phyloP scores from a whole-genome alignment of 148 eudicot species.

The Chenopodium suecicum region DNA sequence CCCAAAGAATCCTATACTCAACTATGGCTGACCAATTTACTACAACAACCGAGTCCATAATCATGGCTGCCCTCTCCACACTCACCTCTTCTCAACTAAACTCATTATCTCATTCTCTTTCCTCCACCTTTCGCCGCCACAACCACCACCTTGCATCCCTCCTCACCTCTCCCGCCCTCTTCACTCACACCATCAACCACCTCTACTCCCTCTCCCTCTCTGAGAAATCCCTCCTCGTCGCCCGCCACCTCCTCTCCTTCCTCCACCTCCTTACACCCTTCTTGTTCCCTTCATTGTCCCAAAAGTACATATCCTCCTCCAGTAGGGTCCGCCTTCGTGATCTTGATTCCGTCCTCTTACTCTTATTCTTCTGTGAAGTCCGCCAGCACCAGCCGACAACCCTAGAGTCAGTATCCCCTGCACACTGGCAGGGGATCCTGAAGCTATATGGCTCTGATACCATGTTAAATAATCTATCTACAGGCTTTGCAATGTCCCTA shows the following conservation, averaged over 20 bases:
- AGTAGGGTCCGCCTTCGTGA: slow-evolving; percentile 39
- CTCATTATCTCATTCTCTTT: slow-evolving; percentile 42
- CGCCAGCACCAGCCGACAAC: slow-evolving; percentile 33
- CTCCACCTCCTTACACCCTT: slow-evolving; percentile 37
- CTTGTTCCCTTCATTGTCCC: slow-evolving; percentile 18
- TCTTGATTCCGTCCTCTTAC: slow-evolving; percentile 53
- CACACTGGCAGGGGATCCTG: slow-evolving; percentile 35
- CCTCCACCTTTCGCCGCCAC: slow-evolving; percentile 55
- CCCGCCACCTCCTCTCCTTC: slow-evolving; percentile 54
- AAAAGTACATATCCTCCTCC: slow-evolving; percentile 3
- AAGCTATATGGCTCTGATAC: slow-evolving; percentile 27
- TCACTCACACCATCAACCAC: slow-evolving; percentile 54
- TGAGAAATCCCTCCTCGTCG: slow-evolving; percentile 60
- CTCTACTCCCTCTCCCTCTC: slow-evolving; percentile 63
- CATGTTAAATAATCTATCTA: slow-evolving; percentile 26
- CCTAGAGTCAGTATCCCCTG: slow-evolving; percentile 30
- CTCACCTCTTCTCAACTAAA: slow-evolving; percentile 45
- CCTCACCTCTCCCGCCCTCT: slow-evolving; percentile 53
- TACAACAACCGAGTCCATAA: slow-evolving; percentile 16
- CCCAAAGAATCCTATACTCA: slow-evolving; percentile 1
- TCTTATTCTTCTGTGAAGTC: slow-evolving; percentile 56
- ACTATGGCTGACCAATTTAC: slow-evolving; percentile 21
- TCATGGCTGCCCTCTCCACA: slow-evolving; percentile 52
- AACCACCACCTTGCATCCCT: slow-evolving; percentile 47
- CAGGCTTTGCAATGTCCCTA: slow-evolving; percentile 28